Evolutionary conservation across 2,329 filamentous ascomycete genomes (phyloP).

Genomic region (Fusarium keratoplasticum): DNA sequence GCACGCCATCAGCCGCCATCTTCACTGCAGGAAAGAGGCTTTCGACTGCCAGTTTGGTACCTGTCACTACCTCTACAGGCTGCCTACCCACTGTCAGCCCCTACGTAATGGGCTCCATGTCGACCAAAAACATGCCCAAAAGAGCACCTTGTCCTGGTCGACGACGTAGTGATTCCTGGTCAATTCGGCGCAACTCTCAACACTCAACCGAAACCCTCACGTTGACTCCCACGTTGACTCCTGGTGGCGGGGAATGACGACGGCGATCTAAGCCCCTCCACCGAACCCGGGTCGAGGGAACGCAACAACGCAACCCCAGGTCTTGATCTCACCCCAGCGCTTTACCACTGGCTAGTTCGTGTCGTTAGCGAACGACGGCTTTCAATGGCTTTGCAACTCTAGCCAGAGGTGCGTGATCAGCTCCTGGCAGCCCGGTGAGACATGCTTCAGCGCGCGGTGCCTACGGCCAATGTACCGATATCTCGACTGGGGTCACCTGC

Average conservation of each 20-base stretch:
- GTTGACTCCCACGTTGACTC: conserved; percentile 16
- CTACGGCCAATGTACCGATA: background rate
- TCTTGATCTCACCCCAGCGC: conserved; percentile 8
- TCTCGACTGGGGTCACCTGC: conserved; percentile 16
- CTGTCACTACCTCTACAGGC: conserved; percentile 1
- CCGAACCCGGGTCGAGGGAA: conserved; percentile 38
- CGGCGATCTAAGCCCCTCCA: conserved; percentile 36
- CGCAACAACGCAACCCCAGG: conserved; percentile 9
- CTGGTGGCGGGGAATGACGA: conserved; percentile 42
- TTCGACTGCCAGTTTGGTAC: conserved; percentile 11
- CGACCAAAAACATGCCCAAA: background rate
- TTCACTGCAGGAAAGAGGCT: background rate
- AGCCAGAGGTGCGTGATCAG: conserved; percentile 5
- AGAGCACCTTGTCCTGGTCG: background rate
- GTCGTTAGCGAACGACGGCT: background rate
- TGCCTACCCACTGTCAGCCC: background rate
- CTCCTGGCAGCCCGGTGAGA: background rate
- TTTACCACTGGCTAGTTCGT: conserved; percentile 7
- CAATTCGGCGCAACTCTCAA: background rate
- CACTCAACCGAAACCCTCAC: conserved; percentile 12
- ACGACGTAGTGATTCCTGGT: background rate
- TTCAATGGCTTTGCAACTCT: background rate
- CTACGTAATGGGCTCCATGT: background rate
- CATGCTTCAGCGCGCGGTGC: background rate
- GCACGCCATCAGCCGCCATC: conserved; percentile 32